phyloP scores from a whole-genome alignment of 2,329 filamentous ascomycete genomes.

The Clonostachys solani region DNA sequence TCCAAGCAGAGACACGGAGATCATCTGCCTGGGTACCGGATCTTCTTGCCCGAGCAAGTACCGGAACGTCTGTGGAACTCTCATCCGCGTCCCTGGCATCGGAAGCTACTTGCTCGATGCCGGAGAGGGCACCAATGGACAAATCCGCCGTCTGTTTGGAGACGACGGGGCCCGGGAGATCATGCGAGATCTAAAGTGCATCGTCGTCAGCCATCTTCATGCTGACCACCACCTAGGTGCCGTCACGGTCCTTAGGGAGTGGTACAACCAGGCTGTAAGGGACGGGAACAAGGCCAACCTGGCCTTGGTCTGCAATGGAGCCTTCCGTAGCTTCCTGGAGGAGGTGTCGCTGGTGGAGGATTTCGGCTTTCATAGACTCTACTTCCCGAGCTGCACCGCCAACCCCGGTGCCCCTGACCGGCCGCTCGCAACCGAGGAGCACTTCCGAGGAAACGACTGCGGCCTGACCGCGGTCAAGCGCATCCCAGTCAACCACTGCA shows the following conservation, averaged over 20 bases:
- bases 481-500: slow-evolving; percentile 72
- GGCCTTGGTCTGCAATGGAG: slow-evolving; percentile 62
- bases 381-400: slow-evolving; percentile 19
- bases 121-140: slow-evolving; percentile 88
- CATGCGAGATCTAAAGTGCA: slow-evolving; percentile 70
- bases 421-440: slow-evolving; percentile 22
- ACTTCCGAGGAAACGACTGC: slow-evolving; percentile 38
- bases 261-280: slow-evolving; percentile 54
- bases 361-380: slow-evolving; percentile 58
- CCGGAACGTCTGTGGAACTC: slow-evolving; percentile 87
- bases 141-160: slow-evolving; percentile 71
- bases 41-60: slow-evolving; percentile 89
- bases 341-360: slow-evolving; percentile 80
- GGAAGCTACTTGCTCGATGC: slow-evolving; percentile 91
- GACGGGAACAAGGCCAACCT: slow-evolving; percentile 40
- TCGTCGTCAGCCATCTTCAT: slow-evolving; percentile 95
- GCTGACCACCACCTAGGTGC: slow-evolving; percentile 94
- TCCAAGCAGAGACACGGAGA: slow-evolving; percentile 71
- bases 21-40: slow-evolving; percentile 86
- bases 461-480: slow-evolving; percentile 65
- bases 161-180: slow-evolving; percentile 62
- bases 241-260: slow-evolving; percentile 75
- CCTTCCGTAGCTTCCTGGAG: slow-evolving; percentile 71
- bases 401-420: slow-evolving; percentile 17
- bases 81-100: slow-evolving; percentile 76